Evolutionary conservation across 208 protist species (phyloP).

Genomic region (Leishmania lainsoni): DNA sequence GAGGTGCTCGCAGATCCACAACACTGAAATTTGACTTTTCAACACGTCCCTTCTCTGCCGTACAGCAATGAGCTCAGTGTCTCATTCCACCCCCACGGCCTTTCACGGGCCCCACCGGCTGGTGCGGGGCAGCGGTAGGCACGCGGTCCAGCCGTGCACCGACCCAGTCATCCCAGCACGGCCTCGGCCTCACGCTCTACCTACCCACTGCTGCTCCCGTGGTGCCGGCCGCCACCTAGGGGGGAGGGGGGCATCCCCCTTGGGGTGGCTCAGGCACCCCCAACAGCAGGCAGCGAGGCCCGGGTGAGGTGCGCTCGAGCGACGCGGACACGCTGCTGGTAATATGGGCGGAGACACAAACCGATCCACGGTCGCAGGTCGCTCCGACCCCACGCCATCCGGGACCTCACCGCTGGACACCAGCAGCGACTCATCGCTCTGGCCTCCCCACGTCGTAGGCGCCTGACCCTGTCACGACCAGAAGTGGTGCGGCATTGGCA

Average conservation of each 20-base stretch:
- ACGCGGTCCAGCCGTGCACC: not conserved
- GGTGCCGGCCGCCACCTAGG: not conserved
- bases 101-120: not conserved
- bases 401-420: not conserved
- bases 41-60: no score
- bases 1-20: no score
- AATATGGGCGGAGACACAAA: not conserved
- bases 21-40: no score
- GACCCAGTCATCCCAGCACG: not conserved
- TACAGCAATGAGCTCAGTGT: no score
- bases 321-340: not conserved
- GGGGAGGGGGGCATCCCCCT: not conserved
- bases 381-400: not conserved
- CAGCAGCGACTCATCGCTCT: not conserved
- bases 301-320: not conserved
- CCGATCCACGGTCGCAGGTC: not conserved
- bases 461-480: no score
- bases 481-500: no score
- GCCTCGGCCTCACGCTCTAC: not conserved
- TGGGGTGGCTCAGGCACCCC: not conserved
- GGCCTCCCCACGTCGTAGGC: no score
- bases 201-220: not conserved
- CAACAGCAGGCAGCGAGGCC: not conserved
- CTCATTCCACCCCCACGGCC: no score
- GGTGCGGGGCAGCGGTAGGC: not conserved